Evolutionary conservation across 1,284 basidiomycete genomes (phyloP).

Genomic region (Heterobasidion irregulare): DNA sequence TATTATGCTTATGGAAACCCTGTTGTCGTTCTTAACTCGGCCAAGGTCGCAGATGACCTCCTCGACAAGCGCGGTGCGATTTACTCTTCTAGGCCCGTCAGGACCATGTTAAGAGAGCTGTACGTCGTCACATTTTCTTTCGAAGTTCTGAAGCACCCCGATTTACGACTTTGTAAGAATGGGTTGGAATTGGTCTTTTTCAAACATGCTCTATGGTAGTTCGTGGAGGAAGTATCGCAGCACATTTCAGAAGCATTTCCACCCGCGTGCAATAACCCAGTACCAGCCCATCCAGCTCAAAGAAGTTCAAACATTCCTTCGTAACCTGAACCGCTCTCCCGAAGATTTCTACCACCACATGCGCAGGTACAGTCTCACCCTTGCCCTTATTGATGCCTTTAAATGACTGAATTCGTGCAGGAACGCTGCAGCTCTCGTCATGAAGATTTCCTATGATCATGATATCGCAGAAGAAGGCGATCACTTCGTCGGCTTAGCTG

Average conservation of each 20-base stretch:
- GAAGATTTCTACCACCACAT: not conserved
- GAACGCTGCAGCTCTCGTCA: not conserved
- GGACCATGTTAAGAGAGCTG: not conserved
- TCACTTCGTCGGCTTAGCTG: not conserved
- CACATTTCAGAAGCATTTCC: not conserved
- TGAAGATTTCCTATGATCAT: not conserved
- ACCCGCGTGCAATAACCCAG: not conserved
- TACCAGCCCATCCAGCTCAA: not conserved
- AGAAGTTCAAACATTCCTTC: not conserved
- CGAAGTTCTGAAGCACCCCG: not conserved
- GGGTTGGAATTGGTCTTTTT: not conserved
- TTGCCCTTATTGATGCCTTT: not conserved
- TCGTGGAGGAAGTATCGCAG: not conserved
- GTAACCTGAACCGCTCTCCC: not conserved
- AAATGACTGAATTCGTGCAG: not conserved
- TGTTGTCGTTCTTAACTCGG: not conserved
- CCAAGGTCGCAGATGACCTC: not conserved
- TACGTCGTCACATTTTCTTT: not conserved
- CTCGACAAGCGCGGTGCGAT: slow-evolving; percentile 1
- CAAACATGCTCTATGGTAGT: not conserved
- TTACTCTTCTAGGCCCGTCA: not conserved
- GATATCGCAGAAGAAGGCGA: not conserved
- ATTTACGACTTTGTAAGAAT: not conserved
- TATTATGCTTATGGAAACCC: not conserved
- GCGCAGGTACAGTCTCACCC: not conserved